These are phyloP conservation scores for Miscanthus lutarioriparius DNA, from an alignment of 176 grass and related monocot genomes.

Conservation along the genomic window DNA sequence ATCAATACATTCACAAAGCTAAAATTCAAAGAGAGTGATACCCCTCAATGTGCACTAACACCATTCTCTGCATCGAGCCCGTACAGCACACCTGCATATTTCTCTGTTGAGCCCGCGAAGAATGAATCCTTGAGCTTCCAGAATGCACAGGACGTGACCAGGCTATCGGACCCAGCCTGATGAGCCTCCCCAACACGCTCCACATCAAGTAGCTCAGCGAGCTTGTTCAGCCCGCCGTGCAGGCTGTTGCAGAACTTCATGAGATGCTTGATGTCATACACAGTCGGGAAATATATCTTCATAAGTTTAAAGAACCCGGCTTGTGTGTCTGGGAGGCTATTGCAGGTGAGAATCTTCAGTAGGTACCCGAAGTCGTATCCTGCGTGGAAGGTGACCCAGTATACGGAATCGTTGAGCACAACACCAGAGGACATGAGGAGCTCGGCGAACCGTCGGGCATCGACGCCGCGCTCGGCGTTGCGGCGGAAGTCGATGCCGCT, in stretches of 20 bases:
- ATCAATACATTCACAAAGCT: conserved; percentile 52
- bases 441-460: conserved; percentile 67
- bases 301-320: conserved; percentile 76
- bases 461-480: conserved; percentile 72
- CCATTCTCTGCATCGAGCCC: conserved; percentile 87
- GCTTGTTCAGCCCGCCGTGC: conserved; percentile 93
- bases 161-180: conserved; percentile 91
- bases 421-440: conserved; percentile 95
- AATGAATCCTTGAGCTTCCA: conserved; percentile 86
- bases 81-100: conserved; percentile 96
- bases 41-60: conserved; percentile 64
- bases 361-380: conserved; percentile 93
- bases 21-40: conserved; percentile 43
- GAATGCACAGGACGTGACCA: conserved; percentile 78
- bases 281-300: conserved; percentile 87
- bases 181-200: conserved; percentile 94
- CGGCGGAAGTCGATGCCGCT: conserved; percentile 89
- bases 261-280: conserved; percentile 96
- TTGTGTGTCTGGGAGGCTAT: conserved; percentile 78
- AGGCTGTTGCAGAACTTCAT: conserved; percentile 99
- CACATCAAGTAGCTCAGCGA: conserved; percentile 85
- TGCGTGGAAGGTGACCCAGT: conserved; percentile 94
- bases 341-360: conserved; percentile 87
- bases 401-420: conserved; percentile 84
- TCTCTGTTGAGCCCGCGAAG: conserved; percentile 78